A percentile compares a stretch with the other conserved stretches of the same genome.
These are phyloP conservation scores for Garcia nutans DNA, from an alignment of 345 rosid genomes.

Conservation along the genomic window DNA sequence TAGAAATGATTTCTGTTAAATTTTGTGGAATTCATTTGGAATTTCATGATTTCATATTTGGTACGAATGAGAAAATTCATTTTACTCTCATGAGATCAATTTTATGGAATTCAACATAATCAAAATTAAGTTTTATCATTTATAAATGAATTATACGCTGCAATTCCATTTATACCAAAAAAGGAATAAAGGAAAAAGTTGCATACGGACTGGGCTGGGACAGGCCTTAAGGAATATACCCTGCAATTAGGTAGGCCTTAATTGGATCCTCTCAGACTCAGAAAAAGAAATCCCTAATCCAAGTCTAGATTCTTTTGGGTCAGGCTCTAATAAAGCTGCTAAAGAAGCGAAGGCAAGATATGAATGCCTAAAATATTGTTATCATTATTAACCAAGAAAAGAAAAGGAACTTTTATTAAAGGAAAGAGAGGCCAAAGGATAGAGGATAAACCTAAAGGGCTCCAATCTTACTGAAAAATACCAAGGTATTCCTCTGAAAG, in stretches of 20 bases:
- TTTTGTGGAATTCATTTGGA: too few relatives aligned
- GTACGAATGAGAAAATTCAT: too few relatives aligned
- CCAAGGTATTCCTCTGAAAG: background rate
- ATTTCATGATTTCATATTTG: too few relatives aligned
- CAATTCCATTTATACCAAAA: too few relatives aligned
- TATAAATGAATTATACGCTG: too few relatives aligned
- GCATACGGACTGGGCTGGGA: background rate
- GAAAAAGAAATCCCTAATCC: background rate
- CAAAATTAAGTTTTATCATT: too few relatives aligned
- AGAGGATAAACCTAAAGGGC: background rate
- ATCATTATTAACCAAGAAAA: background rate
- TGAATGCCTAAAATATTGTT: background rate
- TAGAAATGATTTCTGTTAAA: too few relatives aligned
- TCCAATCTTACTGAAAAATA: background rate
- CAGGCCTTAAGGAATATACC: background rate
- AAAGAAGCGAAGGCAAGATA: background rate
- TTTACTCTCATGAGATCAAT: too few relatives aligned
- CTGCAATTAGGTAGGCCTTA: background rate
- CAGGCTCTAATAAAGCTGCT: background rate
- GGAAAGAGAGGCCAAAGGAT: background rate
- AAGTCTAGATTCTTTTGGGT: background rate
- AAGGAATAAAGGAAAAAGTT: background rate
- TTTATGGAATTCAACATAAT: too few relatives aligned
- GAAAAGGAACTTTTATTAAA: too few relatives aligned
- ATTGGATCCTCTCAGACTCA: background rate